Evolutionary conservation across 257 asterid genomes (phyloP), one percentile per base, ranked within the genome.

Genomic region (Solanum tarapatanum): DNA sequence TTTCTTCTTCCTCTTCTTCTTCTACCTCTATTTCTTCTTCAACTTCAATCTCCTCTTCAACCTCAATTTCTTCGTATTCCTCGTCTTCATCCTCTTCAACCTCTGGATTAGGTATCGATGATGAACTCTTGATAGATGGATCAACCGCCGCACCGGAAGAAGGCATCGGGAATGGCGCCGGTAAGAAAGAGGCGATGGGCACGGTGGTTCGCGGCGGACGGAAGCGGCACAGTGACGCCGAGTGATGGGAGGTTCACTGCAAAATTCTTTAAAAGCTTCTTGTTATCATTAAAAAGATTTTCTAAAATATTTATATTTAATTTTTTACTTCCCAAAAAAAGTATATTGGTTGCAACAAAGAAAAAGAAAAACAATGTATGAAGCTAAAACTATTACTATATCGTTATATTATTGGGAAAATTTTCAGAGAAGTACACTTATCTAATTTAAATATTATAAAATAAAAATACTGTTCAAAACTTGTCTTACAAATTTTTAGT

Each of bases 71-170:
- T 2, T 45, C 79, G 13, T 87, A 89, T 16, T 89, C 91, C 9
- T 11, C 11, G 30, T 62, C 70, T 12, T 62, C 88, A 33, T 90
- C 92, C 9, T 82, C 84, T 58, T 91, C 95, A 6, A 13, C 12
- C 4, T 70, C 77, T 7, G 19, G n/a, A 16, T 39, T 24, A 26
- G 64, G 68, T 72, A 72, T 72, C 88, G 74, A 66, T 11, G 35
- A 66, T 66, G 74, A 66, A 24, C 74, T 26, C 74, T 66, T 66
- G 10, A 66, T 66, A 26, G 35, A 26, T 66, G 84, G 74, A 66
- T 66, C 74, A 66, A 24, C 74, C 24, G 58, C 84, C 87, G 66
- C 90, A 64, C 86, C 75, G 14, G 90, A 69, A 82, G 92, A 69
- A 3, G 94, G 86, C 82, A 85, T 85, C 28, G 62, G 6, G 8